Evolutionary conservation across 2,329 filamentous ascomycete genomes (phyloP), one percentile per base, ranked within the genome.

Genomic region (Colletotrichum acutatum): DNA sequence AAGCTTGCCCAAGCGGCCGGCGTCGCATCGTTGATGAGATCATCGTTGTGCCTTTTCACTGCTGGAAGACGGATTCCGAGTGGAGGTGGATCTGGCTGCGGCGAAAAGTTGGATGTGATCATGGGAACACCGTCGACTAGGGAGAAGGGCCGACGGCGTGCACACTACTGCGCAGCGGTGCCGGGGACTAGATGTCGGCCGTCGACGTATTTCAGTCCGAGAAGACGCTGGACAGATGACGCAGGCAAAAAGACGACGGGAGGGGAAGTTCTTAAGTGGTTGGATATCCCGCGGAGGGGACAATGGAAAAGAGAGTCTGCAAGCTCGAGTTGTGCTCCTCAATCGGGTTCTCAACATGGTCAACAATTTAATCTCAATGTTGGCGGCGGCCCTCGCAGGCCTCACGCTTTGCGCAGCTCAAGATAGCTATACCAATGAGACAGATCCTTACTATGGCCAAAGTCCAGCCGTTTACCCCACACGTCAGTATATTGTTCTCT

Each of bases 391-490:
- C 54, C 26, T 71, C 11, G 68, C 62, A 11, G 32, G 42, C 14
- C 30, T 70, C 1, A 19, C 7, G 46, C 68, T 71, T 24, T 66
- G 62, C n/a, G 46, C 68, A 7, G 68, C 68, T 9, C 68, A 71
- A 22, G 58, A 37, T 53, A 22, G 22, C 49, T 69, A 65, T 16
- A 60, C 63, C 53, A 71, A 71, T 9, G 68, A 67, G 22, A 22
- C 62, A 16, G 61, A 71, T 5, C 63, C 63, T 37, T 72, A 64
- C 54, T 64, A 67, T 34, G 68, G 63, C 16, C 68, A 64, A 28
- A 79, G 78, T 16, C 78, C 78, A 8, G 56, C 74, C 1, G 76
- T 80, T 11, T 78, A 79, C 53, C 78, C 78, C 8, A 74, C 76
- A 6, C 79, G 77, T 78, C 37, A 75, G 75, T 67, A 14, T 22